Conservation (phyloP, 768 basidiomycete genomes). For the Agaricus blazei region DNA sequence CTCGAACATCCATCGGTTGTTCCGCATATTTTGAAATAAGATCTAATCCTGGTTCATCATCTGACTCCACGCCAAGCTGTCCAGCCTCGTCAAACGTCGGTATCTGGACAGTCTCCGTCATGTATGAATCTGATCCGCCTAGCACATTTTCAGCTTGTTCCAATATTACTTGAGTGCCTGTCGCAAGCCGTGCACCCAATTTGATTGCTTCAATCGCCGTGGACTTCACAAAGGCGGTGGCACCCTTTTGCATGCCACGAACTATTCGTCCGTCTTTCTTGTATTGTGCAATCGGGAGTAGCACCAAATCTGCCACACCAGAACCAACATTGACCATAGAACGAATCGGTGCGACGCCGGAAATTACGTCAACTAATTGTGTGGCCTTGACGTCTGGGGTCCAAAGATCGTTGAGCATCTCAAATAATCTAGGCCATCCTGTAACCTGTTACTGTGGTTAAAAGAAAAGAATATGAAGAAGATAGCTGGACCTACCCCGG, state of each 20-base stretch:
- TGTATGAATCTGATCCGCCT: slow-evolving; percentile 65
- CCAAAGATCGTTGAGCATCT: slow-evolving; percentile 96
- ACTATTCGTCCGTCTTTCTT: slow-evolving; percentile 93
- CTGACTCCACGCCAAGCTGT: slow-evolving; percentile 19
- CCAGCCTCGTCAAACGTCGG: slow-evolving; percentile 30
- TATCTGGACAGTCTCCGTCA: slow-evolving; percentile 59
- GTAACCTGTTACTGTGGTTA: slow-evolving; percentile 54
- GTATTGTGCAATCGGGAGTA: slow-evolving; percentile 96
- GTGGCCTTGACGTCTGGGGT: slow-evolving; percentile 99
- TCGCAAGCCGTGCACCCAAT: slow-evolving; percentile 89
- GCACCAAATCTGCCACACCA: slow-evolving; percentile 91
- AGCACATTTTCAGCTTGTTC: slow-evolving; percentile 92
- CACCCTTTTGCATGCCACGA: slow-evolving; percentile 90
- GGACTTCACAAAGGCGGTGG: slow-evolving; percentile 87
- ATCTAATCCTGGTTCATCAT: slow-evolving; percentile 46
- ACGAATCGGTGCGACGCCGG: slow-evolving; percentile 93
- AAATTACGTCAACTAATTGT: slow-evolving; percentile 94
- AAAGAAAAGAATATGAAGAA: background rate
- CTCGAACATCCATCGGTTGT: slow-evolving; percentile 78
- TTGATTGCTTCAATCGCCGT: slow-evolving; percentile 96
- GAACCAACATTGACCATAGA: slow-evolving; percentile 97
- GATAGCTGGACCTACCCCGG: slow-evolving; percentile 60
- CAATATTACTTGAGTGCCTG: slow-evolving; percentile 95
- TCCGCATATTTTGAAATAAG: slow-evolving; percentile 86
- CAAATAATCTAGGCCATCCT: slow-evolving; percentile 88